A percentile compares a stretch with the other conserved stretches of the same genome.
Conservation (phyloP, 495 filamentous ascomycete genomes). For the Sordaria brevicollis region DNA sequence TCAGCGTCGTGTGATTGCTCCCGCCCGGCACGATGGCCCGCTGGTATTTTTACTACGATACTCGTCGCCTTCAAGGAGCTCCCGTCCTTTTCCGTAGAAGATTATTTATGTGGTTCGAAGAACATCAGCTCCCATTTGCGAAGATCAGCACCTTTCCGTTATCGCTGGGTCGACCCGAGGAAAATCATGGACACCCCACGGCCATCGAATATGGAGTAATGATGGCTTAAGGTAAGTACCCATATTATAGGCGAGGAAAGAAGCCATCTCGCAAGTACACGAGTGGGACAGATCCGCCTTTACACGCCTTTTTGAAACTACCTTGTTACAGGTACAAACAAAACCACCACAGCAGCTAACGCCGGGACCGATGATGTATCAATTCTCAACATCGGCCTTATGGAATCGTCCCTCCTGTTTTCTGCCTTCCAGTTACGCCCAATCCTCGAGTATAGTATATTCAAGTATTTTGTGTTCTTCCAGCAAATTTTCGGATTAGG, state of each 20-base stretch:
- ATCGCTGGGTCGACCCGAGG: not conserved
- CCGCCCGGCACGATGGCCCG: not conserved
- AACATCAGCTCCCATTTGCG: not conserved
- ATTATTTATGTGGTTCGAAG: no score
- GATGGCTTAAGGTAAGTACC: not conserved
- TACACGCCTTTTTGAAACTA: not conserved
- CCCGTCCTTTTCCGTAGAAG: no score
- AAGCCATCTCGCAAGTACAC: not conserved
- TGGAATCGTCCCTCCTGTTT: not conserved
- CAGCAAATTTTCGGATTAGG: not conserved
- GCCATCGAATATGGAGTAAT: no score
- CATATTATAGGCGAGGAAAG: no score
- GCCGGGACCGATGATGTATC: not conserved
- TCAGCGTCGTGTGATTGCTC: not conserved
- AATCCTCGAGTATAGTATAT: no score
- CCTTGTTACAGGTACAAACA: not conserved
- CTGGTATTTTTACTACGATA: not conserved
- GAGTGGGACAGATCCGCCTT: not conserved
- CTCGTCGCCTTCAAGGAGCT: no score
- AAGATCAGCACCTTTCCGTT: not conserved
- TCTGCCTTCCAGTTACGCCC: not conserved
- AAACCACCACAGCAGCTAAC: not conserved
- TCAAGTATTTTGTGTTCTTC: not conserved
- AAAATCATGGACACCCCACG: not conserved
- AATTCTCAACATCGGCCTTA: not conserved